Evolutionary conservation across 1,284 basidiomycete genomes (phyloP), one percentile per base, ranked within the genome.

Genomic region (Microbotryum silenes-acaulis): DNA sequence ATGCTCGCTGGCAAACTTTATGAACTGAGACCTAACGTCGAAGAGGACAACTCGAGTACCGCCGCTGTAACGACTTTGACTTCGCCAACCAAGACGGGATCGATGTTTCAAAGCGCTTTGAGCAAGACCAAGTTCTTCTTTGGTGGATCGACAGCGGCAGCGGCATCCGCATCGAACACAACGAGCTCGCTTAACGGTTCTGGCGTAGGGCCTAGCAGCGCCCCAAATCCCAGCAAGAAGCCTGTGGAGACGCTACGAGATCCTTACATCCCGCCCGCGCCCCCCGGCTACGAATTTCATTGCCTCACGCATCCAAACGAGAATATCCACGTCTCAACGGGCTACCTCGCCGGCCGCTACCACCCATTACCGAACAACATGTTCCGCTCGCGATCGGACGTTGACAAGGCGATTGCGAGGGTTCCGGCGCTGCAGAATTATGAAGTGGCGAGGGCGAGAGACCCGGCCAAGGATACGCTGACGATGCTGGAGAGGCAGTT

Each of bases 301-400:
- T 51, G 42, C 6, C 20, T 64, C n/a, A 62, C 62, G 2, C 12
- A 31, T 1, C 16, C 50, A 2, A 29, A 27, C 2, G 7, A n/a
- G 5, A 45, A 51, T 6, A 18, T 61, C 16, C 54, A 52, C 23
- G 1, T 54, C 51, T 33, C 51, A 6, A 5, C 60, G 29, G 67
- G 64, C 9, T 60, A 54, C 16, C 23, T 68, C 54, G 67, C 58
- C 9, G 64, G 64, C 18, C 50, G 67, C n/a, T 64, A 64, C 51
- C 63, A 66, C 51, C 56, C 58, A 3, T 45, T 66, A 4, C 62
- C 67, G 10, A 53, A 14, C 51, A 20, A 31, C 9, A n/a, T 9
- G n/a, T 33, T 59, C 9, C 23, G 61, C 37, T 16, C 55, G 8
- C n/a, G 12, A 6, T 37, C 23, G 7, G 46, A 49, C 27, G 51